Conservation (phyloP, 352 stramenopile genomes). For the Saprolegnia diclina region DNA sequence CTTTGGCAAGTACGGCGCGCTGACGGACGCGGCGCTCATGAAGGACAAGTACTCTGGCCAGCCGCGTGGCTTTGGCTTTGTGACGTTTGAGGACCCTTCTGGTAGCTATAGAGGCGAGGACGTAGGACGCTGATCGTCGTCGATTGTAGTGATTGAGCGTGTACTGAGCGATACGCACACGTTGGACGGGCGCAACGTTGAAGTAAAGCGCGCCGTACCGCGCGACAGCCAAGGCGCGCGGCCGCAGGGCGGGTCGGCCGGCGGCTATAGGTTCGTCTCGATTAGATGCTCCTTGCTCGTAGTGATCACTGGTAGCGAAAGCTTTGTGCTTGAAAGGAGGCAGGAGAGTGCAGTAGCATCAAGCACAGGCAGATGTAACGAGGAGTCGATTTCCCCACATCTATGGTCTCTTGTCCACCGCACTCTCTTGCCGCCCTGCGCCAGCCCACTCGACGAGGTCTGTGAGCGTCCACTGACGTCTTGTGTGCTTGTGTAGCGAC, state of each 20-base stretch:
- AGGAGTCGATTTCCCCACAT: background rate
- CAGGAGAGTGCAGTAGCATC: constrained; percentile 12
- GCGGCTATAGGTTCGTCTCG: constrained; percentile 28
- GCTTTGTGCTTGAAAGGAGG: constrained; percentile 4
- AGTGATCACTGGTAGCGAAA: constrained; percentile 10
- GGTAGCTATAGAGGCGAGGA: constrained; percentile 39
- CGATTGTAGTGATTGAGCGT: constrained; percentile 61
- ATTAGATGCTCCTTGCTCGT: background rate
- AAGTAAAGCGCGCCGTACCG: constrained; percentile 89
- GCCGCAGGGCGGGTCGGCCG: constrained; percentile 20
- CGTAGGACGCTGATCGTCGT: constrained; percentile 13
- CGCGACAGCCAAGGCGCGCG: constrained; percentile 66
- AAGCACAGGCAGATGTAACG: constrained; percentile 1
- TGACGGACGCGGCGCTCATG: constrained; percentile 87
- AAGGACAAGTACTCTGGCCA: constrained; percentile 91
- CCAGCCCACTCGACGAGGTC: background rate
- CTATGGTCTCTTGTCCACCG: background rate
- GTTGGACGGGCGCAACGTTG: constrained; percentile 85
- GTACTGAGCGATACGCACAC: constrained; percentile 82
- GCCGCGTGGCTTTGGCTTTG: constrained; percentile 89
- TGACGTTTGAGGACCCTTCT: constrained; percentile 87
- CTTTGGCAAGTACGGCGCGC: constrained; percentile 83
- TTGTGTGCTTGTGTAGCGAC: constrained; percentile 19
- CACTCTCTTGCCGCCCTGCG: background rate
- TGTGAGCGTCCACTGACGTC: background rate